Conservation (phyloP, 805 yeast species). For the Metschnikowia orientalis region DNA sequence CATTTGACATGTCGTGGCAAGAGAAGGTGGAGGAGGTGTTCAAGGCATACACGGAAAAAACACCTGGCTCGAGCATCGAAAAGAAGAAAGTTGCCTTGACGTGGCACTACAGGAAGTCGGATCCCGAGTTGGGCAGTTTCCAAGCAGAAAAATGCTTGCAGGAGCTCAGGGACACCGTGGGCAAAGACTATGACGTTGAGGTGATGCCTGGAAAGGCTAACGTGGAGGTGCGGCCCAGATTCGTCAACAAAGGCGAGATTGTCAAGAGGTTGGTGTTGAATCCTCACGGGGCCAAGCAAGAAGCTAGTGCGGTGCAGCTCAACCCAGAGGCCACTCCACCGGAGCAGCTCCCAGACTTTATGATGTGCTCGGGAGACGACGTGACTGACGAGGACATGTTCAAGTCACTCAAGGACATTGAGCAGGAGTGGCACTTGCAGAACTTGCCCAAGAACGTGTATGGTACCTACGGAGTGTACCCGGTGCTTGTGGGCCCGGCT, state of each 20-base stretch:
- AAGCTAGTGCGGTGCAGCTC: constrained; percentile 23
- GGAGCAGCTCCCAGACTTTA: constrained; percentile 70
- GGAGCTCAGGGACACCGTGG: constrained; percentile 58
- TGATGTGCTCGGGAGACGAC: constrained; percentile 92
- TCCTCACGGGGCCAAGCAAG: constrained; percentile 55
- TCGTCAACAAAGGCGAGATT: constrained; percentile 95
- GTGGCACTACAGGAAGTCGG: constrained; percentile 96
- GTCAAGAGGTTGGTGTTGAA: constrained; percentile 71
- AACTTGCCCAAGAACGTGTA: constrained; percentile 41
- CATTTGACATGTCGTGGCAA: constrained; percentile 94
- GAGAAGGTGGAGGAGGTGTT: constrained; percentile 70
- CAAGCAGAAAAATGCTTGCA: constrained; percentile 74
- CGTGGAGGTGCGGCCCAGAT: constrained; percentile 92
- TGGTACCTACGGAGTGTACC: constrained; percentile 62
- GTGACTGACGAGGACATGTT: constrained; percentile 98
- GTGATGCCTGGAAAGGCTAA: constrained; percentile 98
- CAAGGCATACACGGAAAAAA: constrained; percentile 71
- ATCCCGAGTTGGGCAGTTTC: constrained; percentile 86
- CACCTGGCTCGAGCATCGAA: constrained; percentile 88
- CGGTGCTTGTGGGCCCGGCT: constrained; percentile 92
- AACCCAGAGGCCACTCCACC: constrained; percentile 26
- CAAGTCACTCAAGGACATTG: constrained; percentile 62
- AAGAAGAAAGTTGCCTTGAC: constrained; percentile 89
- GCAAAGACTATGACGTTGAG: constrained; percentile 71
- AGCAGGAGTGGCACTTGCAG: constrained; percentile 45